Evolutionary conservation across 2,329 filamentous ascomycete genomes (phyloP), one percentile per base, ranked within the genome.

Genomic region (Cadophora sp.): DNA sequence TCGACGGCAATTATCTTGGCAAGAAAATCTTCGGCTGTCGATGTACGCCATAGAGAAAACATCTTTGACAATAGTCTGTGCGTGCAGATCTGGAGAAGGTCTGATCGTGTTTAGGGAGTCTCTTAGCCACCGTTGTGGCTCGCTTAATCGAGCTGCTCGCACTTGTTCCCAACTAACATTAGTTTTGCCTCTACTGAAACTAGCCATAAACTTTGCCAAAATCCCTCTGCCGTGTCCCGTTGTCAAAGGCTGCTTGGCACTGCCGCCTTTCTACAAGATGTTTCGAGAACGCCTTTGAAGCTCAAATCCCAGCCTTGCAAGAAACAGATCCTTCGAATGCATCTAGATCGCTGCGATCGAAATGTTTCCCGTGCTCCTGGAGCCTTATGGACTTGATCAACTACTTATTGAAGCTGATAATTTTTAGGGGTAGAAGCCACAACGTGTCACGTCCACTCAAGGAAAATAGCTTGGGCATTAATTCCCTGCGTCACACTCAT

Each of bases 81-180:
- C 24, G 48, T 51, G 48, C 48, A 51, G 48, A 51, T 51, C 48
- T 51, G 48, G 48, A 22, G 48, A 51, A 51, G 48, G 48, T 51
- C 48, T 30, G 48, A 51, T 51, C 48, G n/a, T 51, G 48, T 51
- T 51, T 51, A 51, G 48, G 48, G 48, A 18, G 24, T 51, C 48
- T 13, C 48, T 51, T 51, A 51, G 48, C 20, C 16, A 24, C 18
- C 27, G 24, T 27, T 50, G 16, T 45, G 47, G 47, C n/a, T 50
- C 47, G 47, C 24, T 51, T 51, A 51, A n/a, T 11, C 24, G 48
- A 51, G 22, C 16, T 30, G 33, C 22, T 33, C 16, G 14, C 14
- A 18, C 48, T 24, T 51, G 24, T 30, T 30, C 13, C 48, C 48
- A 4, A 30, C 24, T 30, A 30, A 22, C 27, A 8, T 22, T 51